Evolutionary conservation across 306 rosid species (phyloP), one percentile per base, ranked within the genome.

Genomic region (Vigna nakashimae): DNA sequence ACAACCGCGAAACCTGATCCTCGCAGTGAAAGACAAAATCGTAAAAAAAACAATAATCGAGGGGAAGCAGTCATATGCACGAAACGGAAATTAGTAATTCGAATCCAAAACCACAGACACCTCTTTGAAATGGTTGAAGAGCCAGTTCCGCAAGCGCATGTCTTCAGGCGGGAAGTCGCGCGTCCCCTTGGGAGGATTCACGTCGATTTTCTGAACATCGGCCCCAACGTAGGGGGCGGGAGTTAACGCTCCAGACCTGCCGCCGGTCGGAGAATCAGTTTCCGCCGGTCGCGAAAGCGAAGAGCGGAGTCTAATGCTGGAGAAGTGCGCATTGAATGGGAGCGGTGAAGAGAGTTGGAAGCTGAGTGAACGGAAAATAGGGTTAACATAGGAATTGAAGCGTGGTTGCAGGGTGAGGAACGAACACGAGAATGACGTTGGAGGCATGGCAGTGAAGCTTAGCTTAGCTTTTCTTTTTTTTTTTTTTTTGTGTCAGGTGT

Each of bases 101-200:
- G 72, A 55, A 14, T 52, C 3, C 11, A 50, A 30, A 63, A 69
- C 26, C 16, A 36, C 42, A 36, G 13, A 2, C 10, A 88, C 97
- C 95, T 92, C 97, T 84, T 83, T 80, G 88, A 95, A 95, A 82
- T 92, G 82, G 72, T 59, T 77, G 87, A 95, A 95, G 30, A 95
- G 98, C 98, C 98, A 92, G 75, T 83, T 92, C 69, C 92, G 97
- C 72, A 82, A 58, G 38, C 86, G 86, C 86, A 82, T 82, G 15
- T 78, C 98, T 62, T 92, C 97, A 1, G 97, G 97, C 63, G 98
- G 87, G 77, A 95, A 95, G 74, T 92, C 98, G 36, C 95, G 88
- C 26, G 98, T 95, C 18, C 97, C 98, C 80, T 87, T 95, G 70
- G 98, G 98, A 82, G 97, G 97, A 65, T 92, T 95, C 20, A 90